A percentile compares a stretch with the other conserved stretches of the same genome.
Conservation (phyloP, 2,329 filamentous ascomycete species). For the Penicillium sp. region DNA sequence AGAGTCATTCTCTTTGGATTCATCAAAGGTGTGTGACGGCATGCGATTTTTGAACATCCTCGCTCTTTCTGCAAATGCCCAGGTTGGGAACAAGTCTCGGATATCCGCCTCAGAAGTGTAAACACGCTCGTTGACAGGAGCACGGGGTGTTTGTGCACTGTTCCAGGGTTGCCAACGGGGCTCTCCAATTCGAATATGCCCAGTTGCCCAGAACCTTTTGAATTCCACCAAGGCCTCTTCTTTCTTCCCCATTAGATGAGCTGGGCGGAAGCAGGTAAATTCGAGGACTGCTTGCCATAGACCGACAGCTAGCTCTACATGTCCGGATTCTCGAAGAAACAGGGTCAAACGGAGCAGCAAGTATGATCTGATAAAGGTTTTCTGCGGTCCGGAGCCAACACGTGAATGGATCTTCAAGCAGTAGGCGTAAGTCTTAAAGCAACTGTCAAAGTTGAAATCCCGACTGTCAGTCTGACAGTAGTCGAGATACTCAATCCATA, state of each 20-base stretch:
- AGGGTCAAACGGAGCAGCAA: conserved; percentile 72
- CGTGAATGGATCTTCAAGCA: conserved; percentile 52
- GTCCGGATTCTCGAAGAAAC: conserved; percentile 75
- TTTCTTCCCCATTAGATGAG: conserved; percentile 23
- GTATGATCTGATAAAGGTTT: conserved; percentile 57
- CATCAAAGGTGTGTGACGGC: conserved; percentile 74
- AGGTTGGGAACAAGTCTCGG: conserved; percentile 44
- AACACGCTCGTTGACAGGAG: conserved; percentile 27
- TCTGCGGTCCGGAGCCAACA: conserved; percentile 20
- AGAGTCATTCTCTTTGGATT: conserved; percentile 74
- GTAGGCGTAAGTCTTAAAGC: conserved; percentile 59
- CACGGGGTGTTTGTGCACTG: conserved; percentile 35
- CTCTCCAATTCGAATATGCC: conserved; percentile 77
- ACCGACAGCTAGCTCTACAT: conserved; percentile 71
- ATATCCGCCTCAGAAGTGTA: conserved; percentile 23
- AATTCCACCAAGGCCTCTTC: conserved; percentile 48
- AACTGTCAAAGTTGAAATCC: conserved; percentile 66
- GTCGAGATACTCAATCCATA: conserved; percentile 75
- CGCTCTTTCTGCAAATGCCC: conserved; percentile 56
- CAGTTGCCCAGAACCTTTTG: conserved; percentile 82
- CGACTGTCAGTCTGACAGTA: conserved; percentile 67
- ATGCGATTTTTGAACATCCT: conserved; percentile 52
- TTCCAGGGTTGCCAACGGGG: conserved; percentile 68
- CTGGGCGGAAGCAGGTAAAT: conserved; percentile 62
- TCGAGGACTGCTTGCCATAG: conserved; percentile 84